Evolutionary conservation across 2,329 filamentous ascomycete genomes (phyloP).

Genomic region (Ascomycota sp.): DNA sequence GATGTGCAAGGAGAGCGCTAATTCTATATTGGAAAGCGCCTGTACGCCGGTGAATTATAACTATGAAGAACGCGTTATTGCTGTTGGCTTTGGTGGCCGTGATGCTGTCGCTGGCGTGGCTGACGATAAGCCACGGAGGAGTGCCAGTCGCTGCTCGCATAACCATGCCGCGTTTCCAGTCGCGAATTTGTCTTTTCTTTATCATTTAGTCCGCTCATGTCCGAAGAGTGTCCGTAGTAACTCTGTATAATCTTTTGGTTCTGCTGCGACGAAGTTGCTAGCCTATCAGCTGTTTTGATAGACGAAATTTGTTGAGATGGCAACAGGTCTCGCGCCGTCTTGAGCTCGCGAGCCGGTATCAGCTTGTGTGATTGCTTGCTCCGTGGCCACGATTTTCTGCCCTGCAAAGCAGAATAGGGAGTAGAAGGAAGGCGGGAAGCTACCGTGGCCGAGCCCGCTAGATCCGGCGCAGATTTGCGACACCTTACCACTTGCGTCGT

Average conservation of each 20-base stretch:
- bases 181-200: too few relatives aligned
- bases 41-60: slow-evolving; percentile 37
- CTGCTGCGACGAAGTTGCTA: background rate
- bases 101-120: slow-evolving; percentile 11
- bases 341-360: slow-evolving; percentile 18
- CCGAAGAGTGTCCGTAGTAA: background rate
- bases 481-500: slow-evolving; percentile 1
- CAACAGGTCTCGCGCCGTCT: slow-evolving; percentile 4
- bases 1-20: slow-evolving; percentile 6
- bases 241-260: background rate
- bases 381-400: background rate
- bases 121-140: slow-evolving; percentile 13
- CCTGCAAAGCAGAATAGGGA: background rate
- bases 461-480: slow-evolving; percentile 8
- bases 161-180: background rate
- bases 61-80: slow-evolving; percentile 36
- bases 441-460: slow-evolving; percentile 4
- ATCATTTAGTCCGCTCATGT: too few relatives aligned
- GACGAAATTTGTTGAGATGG: slow-evolving; percentile 2
- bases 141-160: slow-evolving; percentile 4
- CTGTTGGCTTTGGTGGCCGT: slow-evolving; percentile 8
- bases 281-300: background rate
- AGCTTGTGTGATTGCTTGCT: slow-evolving; percentile 17
- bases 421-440: background rate
- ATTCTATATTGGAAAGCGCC: slow-evolving; percentile 34